Evolutionary conservation across 805 yeast genomes (phyloP).

Genomic region (Metschnikowia orientalis): DNA sequence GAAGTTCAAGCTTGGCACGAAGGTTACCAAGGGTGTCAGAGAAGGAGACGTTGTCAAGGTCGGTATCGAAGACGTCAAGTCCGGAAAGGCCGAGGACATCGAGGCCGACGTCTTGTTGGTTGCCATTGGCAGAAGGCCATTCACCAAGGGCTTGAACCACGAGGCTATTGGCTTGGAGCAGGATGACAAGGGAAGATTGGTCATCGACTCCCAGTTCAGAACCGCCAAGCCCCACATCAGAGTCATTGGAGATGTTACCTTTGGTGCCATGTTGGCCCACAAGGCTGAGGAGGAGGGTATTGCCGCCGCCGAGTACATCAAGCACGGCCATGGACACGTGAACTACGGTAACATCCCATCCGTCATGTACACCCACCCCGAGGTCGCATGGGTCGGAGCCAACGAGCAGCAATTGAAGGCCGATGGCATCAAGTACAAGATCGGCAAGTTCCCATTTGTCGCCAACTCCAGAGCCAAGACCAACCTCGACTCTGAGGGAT

Average conservation of each 20-base stretch:
- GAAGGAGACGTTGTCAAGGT: slow-evolving; percentile 85
- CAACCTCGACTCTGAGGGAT: slow-evolving; percentile 93
- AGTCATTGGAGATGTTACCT: slow-evolving; percentile 97
- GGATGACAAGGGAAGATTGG: slow-evolving; percentile 89
- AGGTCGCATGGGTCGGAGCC: slow-evolving; percentile 99
- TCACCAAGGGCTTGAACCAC: slow-evolving; percentile 81
- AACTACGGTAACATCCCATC: slow-evolving; percentile 97
- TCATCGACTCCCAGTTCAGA: slow-evolving; percentile 89
- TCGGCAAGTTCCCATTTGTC: slow-evolving; percentile 97
- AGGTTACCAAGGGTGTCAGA: slow-evolving; percentile 82
- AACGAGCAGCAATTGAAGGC: slow-evolving; percentile 92
- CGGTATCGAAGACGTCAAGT: slow-evolving; percentile 84
- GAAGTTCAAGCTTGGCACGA: slow-evolving; percentile 87
- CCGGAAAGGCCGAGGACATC: slow-evolving; percentile 70
- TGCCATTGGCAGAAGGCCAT: slow-evolving; percentile 99
- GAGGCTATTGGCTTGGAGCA: slow-evolving; percentile 86
- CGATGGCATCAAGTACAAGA: slow-evolving; percentile 85
- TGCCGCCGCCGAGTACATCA: slow-evolving; percentile 94
- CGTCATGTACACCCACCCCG: slow-evolving; percentile 99
- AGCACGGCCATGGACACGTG: slow-evolving; percentile 94
- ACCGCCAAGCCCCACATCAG: slow-evolving; percentile 91
- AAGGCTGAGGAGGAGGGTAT: slow-evolving; percentile 99
- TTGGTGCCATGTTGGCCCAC: slow-evolving; percentile 99
- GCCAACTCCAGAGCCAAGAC: slow-evolving; percentile 99
- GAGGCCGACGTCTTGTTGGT: slow-evolving; percentile 93